Percentiles rank a stretch among this genome's conserved stretches.
These are phyloP conservation scores for Plantago lanceolata DNA, from an alignment of 305 asterid species.

Conservation along the genomic window DNA sequence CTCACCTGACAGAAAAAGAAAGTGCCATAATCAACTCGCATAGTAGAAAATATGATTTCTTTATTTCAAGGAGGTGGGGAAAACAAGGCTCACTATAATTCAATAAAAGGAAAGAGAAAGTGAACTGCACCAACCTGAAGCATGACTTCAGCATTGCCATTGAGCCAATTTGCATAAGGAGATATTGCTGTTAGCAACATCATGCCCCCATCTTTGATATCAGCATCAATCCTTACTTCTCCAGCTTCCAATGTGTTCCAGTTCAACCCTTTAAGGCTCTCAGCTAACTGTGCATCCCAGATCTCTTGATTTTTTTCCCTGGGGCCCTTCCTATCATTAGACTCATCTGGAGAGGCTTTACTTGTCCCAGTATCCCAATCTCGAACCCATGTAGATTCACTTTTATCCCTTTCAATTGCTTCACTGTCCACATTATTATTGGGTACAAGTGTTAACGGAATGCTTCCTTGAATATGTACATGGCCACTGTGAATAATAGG, in stretches of 20 bases:
- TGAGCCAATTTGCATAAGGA: conserved; percentile 98
- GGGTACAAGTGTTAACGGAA: conserved; percentile 77
- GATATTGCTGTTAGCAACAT: conserved; percentile 93
- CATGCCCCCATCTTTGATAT: conserved; percentile 98
- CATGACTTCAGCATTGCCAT: conserved; percentile 95
- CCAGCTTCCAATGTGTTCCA: conserved; percentile 97
- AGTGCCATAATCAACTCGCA: conserved; percentile 13
- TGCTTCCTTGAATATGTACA: conserved; percentile 93
- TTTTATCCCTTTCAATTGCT: conserved; percentile 59
- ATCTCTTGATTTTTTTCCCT: conserved; percentile 85
- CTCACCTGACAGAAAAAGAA: conserved; percentile 59
- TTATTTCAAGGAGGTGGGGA: no score
- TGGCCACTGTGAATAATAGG: conserved; percentile 90
- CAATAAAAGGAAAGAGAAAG: conserved; percentile 9
- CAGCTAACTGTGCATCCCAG: conserved; percentile 86
- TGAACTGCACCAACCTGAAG: conserved; percentile 59
- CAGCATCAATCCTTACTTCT: conserved; percentile 97
- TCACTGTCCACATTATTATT: conserved; percentile 63
- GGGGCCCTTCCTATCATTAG: conserved; percentile 60
- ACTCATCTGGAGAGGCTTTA: conserved; percentile 60
- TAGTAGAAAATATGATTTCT: neutral
- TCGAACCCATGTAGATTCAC: conserved; percentile 64
- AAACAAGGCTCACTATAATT: neutral
- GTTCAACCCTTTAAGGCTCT: conserved; percentile 85
- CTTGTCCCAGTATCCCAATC: conserved; percentile 70